These are phyloP conservation scores for Fusarium paranaense DNA, from an alignment of 2,329 filamentous ascomycete genomes.

Conservation along the genomic window DNA sequence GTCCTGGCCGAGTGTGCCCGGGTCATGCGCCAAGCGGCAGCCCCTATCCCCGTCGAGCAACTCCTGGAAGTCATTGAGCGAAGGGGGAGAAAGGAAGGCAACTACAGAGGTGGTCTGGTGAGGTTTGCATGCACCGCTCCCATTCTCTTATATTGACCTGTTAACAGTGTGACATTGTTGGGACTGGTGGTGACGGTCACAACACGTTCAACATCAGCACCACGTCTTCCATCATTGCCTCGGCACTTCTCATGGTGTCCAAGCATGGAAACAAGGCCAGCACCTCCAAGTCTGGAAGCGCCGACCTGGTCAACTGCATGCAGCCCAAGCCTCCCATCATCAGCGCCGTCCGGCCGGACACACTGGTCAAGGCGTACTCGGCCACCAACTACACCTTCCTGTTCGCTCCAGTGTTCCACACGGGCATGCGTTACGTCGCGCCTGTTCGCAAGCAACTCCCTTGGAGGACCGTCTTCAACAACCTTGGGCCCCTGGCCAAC, in stretches of 20 bases:
- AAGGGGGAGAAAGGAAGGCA: constrained; percentile 74
- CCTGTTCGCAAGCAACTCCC: constrained; percentile 88
- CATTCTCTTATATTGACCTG: constrained; percentile 14
- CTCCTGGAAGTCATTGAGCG: constrained; percentile 71
- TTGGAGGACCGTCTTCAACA: constrained; percentile 97
- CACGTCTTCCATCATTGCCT: constrained; percentile 91
- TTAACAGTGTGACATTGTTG: constrained; percentile 86
- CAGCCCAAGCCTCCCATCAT: constrained; percentile 79
- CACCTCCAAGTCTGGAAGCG: constrained; percentile 94
- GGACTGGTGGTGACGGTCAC: constrained; percentile 95
- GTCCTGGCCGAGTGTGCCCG: constrained; percentile 87
- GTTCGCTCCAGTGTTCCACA: constrained; percentile 96
- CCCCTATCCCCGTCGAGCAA: constrained; percentile 73
- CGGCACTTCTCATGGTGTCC: constrained; percentile 83
- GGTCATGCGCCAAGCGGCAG: constrained; percentile 85
- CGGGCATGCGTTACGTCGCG: constrained; percentile 90
- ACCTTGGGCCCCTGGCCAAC: constrained; percentile 92
- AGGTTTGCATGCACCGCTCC: constrained; percentile 46
- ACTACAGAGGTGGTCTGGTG: constrained; percentile 86
- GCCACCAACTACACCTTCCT: constrained; percentile 93
- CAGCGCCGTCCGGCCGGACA: constrained; percentile 76
- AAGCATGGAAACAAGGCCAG: constrained; percentile 98
- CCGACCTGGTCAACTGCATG: constrained; percentile 87
- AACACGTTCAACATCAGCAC: constrained; percentile 99
- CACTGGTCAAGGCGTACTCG: constrained; percentile 79